A percentile compares a stretch with the other conserved stretches of the same genome.
Conservation (phyloP, 2,329 filamentous ascomycete genomes). For the Beauveria pseudobassiana region DNA sequence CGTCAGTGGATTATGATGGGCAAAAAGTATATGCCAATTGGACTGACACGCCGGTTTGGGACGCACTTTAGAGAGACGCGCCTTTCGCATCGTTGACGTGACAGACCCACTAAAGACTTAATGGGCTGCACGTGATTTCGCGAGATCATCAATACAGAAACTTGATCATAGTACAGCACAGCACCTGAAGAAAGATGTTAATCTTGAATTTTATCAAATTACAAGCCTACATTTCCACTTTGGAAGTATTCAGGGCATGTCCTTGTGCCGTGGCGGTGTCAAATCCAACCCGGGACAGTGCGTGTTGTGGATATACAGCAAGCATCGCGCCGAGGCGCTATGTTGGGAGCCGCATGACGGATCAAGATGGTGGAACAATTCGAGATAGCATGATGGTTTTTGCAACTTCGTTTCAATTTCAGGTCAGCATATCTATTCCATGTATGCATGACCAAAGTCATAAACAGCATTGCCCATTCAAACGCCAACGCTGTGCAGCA, state of each 20-base stretch:
- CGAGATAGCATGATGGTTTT: background rate
- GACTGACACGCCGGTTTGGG: background rate
- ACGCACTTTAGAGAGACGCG: slow-evolving; percentile 11
- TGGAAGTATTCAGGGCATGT: background rate
- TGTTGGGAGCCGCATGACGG: background rate
- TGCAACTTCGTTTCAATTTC: background rate
- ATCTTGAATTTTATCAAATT: background rate
- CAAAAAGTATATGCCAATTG: slow-evolving; percentile 7
- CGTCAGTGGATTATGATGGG: background rate
- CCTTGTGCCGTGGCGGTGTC: background rate
- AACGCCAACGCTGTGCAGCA: slow-evolving; percentile 29
- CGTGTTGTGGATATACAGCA: background rate
- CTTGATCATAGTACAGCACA: too few species aligned
- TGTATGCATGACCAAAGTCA: background rate
- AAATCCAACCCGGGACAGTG: background rate
- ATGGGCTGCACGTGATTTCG: slow-evolving; percentile 8
- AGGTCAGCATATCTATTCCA: background rate
- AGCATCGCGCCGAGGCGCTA: background rate
- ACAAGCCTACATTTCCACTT: background rate
- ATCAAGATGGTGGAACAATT: background rate
- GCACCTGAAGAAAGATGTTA: too few species aligned
- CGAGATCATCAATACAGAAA: background rate
- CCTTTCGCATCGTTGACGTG: slow-evolving; percentile 11
- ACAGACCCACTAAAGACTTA: slow-evolving; percentile 7
- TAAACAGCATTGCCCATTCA: background rate